phyloP scores from a whole-genome alignment of 495 filamentous ascomycete species.

The Lophium mytilinum region DNA sequence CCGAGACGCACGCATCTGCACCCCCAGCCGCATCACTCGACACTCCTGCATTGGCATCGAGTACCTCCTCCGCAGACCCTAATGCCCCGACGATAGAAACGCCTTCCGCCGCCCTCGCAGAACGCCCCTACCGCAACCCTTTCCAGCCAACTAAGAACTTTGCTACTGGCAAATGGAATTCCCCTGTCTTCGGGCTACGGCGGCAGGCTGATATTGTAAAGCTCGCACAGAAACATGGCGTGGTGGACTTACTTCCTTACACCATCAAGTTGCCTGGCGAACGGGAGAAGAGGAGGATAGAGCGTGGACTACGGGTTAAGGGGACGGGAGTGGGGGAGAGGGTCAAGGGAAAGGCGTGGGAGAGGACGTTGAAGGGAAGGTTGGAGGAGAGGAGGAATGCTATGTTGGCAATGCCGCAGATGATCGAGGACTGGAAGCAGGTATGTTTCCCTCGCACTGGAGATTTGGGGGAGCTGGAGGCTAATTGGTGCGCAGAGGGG shows the following conservation, averaged over 20 bases:
- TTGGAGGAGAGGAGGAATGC: conserved; percentile 84
- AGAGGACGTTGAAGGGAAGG: conserved; percentile 73
- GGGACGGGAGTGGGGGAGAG: conserved; percentile 86
- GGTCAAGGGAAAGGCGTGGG: conserved; percentile 91
- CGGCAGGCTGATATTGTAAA: conserved; percentile 90
- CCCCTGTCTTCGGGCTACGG: conserved; percentile 71
- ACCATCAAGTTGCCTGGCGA: conserved; percentile 67
- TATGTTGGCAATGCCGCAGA: conserved; percentile 86
- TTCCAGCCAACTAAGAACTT: conserved; percentile 67
- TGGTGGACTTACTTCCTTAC: conserved; percentile 75
- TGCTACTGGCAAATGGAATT: conserved; percentile 65
- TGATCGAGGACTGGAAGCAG: conserved; percentile 90
- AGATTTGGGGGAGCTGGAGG: not conserved
- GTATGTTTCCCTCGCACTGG: conserved; percentile 41
- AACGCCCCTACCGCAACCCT: conserved; percentile 53
- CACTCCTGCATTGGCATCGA: not conserved
- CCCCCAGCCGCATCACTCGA: not conserved
- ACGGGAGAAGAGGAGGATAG: conserved; percentile 54
- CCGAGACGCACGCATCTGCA: conserved; percentile 10
- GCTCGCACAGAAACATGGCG: conserved; percentile 67
- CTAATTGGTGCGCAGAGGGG: conserved; percentile 53
- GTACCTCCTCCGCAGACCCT: conserved; percentile 1
- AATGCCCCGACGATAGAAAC: conserved; percentile 21
- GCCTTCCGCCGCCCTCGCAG: conserved; percentile 8
- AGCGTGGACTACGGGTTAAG: conserved; percentile 71